A percentile compares a stretch with the other conserved stretches of the same genome.
These are phyloP conservation scores for Tilletia indica DNA, from an alignment of 1,284 basidiomycete species.

Conservation along the genomic window DNA sequence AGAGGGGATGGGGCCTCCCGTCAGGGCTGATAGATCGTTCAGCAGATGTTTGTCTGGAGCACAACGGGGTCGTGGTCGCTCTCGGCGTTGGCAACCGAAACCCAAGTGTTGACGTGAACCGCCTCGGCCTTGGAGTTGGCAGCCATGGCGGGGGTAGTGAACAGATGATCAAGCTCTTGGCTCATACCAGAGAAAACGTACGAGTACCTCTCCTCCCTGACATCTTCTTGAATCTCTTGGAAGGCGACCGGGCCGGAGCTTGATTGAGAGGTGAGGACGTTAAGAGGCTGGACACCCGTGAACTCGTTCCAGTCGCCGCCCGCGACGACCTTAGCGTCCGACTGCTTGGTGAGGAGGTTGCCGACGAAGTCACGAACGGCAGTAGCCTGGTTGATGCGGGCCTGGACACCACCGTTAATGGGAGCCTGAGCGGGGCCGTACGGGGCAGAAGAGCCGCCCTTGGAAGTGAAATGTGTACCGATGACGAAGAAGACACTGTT, in stretches of 20 bases:
- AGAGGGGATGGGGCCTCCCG: no score
- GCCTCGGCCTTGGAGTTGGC: conserved; percentile 62
- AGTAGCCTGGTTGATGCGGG: conserved; percentile 62
- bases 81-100: conserved; percentile 56
- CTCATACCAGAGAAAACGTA: conserved; percentile 61
- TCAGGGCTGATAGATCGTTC: conserved; percentile 31
- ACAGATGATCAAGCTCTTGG: conserved; percentile 65
- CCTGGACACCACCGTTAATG: conserved; percentile 63
- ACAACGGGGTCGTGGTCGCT: conserved; percentile 68
- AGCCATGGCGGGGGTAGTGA: conserved; percentile 62
- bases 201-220: conserved; percentile 63
- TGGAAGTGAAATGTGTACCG: conserved; percentile 66
- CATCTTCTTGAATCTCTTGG: conserved; percentile 61
- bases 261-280: conserved; percentile 43
- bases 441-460: conserved; percentile 64
- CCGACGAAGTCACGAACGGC: conserved; percentile 63
- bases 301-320: conserved; percentile 70
- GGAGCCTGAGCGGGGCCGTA: conserved; percentile 66
- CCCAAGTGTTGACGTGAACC: conserved; percentile 67
- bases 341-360: conserved; percentile 60
- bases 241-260: conserved; percentile 58
- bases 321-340: conserved; percentile 62
- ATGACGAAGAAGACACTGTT: conserved; percentile 61
- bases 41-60: conserved; percentile 61
- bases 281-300: conserved; percentile 62